Evolutionary conservation across 139 green algal genomes (phyloP).

Genomic region (Haematococcus sp.): DNA sequence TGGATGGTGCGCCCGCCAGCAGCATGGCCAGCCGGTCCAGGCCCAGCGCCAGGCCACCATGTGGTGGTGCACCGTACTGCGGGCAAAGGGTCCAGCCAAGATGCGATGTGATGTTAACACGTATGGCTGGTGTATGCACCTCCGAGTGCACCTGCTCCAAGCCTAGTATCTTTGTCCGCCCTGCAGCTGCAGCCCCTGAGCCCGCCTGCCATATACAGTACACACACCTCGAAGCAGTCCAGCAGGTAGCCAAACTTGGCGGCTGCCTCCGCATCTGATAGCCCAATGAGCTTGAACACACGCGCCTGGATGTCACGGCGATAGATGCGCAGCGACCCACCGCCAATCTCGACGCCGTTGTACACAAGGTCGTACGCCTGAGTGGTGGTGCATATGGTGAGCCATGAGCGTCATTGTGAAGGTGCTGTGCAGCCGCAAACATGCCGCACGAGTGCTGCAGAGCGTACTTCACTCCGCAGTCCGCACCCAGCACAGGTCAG

Average conservation of each 20-base stretch:
- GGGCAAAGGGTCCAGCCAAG: not conserved
- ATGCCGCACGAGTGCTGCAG: too few relatives aligned
- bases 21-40: slow-evolving; percentile 95
- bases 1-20: slow-evolving; percentile 76
- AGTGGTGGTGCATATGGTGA: slow-evolving; percentile 17
- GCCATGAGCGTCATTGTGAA: too few relatives aligned
- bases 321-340: slow-evolving; percentile 92
- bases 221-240: slow-evolving; percentile 62
- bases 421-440: too few relatives aligned
- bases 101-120: too few relatives aligned
- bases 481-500: too few relatives aligned
- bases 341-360: slow-evolving; percentile 96
- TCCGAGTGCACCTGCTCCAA: too few relatives aligned
- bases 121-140: too few relatives aligned
- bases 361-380: slow-evolving; percentile 97
- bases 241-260: slow-evolving; percentile 87
- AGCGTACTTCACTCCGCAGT: too few relatives aligned
- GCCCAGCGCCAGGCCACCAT: slow-evolving; percentile 92
- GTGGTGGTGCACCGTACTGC: slow-evolving; percentile 82
- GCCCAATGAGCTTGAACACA: slow-evolving; percentile 89
- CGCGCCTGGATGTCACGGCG: slow-evolving; percentile 85
- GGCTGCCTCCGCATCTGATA: slow-evolving; percentile 73
- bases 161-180: too few relatives aligned
- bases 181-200: too few relatives aligned
- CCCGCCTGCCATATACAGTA: too few relatives aligned